Evolutionary conservation across 176 grass and related monocot species (phyloP).

Genomic region (Cocos nucifera): DNA sequence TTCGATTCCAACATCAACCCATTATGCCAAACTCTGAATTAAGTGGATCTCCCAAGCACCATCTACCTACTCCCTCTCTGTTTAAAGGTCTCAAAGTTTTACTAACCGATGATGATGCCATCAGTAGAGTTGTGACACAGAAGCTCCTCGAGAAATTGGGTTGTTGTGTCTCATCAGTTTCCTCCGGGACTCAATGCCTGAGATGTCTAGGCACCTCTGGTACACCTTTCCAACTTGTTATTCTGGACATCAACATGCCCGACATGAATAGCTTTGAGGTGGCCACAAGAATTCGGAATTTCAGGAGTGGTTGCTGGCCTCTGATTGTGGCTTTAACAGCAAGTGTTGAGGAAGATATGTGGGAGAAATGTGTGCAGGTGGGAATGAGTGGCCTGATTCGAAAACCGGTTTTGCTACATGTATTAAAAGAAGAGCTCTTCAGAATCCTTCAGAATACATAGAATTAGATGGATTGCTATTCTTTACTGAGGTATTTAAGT

Average conservation of each 20-base stretch:
- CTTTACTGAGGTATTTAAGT: neutral
- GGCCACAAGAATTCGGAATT: too few species aligned
- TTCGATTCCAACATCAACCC: conserved; percentile 65
- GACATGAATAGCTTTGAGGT: conserved; percentile 9
- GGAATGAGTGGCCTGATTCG: conserved; percentile 74
- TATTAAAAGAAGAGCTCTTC: conserved; percentile 72
- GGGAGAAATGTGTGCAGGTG: conserved; percentile 40
- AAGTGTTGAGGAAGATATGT: neutral
- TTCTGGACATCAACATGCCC: conserved; percentile 13
- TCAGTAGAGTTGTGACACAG: conserved; percentile 10
- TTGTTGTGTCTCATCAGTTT: conserved; percentile 12
- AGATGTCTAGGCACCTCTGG: neutral
- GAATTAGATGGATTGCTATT: neutral
- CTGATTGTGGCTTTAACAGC: too few species aligned
- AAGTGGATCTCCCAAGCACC: conserved; percentile 14
- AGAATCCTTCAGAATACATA: conserved; percentile 83
- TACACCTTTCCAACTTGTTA: conserved; percentile 5
- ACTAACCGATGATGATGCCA: conserved; percentile 1
- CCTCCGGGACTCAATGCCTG: conserved; percentile 6
- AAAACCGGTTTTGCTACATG: conserved; percentile 59
- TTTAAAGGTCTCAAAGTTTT: conserved; percentile 20
- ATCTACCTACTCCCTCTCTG: neutral
- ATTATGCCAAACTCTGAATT: conserved; percentile 8
- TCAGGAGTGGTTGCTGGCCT: too few species aligned
- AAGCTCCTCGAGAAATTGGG: conserved; percentile 18